Base-by-base conservation (phyloP, 371 early-diverging fungal genomes). In the Encephalitozoon hellem region DNA sequence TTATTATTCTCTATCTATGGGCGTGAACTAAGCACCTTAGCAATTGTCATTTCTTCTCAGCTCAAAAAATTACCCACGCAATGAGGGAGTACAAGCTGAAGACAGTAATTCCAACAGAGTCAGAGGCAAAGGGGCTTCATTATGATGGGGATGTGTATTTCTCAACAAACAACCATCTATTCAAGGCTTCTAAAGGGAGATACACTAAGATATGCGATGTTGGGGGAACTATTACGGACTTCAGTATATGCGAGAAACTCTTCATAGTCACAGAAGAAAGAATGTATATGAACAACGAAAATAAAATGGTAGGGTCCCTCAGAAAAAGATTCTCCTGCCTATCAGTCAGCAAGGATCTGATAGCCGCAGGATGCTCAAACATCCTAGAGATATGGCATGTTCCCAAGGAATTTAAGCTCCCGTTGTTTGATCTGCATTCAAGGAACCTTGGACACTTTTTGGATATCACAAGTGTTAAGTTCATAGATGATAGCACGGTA, bases 331-430 rank as follows among this genome's bases (percentile, higher is more conserved):
- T 45, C 30, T 45, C 34, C 9, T 53, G 54, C 28, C 43, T 80
- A 26, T 9, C 6, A 8, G 34, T 28, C 32, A 51, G 45, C 49
- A 59, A 72, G 9, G 34, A 73, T 11, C 65, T 67, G 32, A 65
- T 80, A 23, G 72, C 67, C 11, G 39, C 67, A 1, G 71, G 55
- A 21, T 43, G 6, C 30, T 43, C 59, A 23, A 72, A 64, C 54
- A 26, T 32, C 25, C 38, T 80, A 11, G 80, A 80, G 67, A 49
- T 76, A n/a, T 80, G 80, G 80, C 18, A 68, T 12, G 43, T 69
- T 12, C 80, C 80, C 9, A 72, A 69, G 39, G 77, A 76, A 49
- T 67, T 45, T 26, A 76, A 76, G 65, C 67, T 80, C 32, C 43
- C 66, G 0, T 38, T 76, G 21, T 80, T 80, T 45, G 45, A 53